These are phyloP conservation scores for Drosera spatulata DNA, from an alignment of 179 eudicot genomes.

Conservation along the genomic window DNA sequence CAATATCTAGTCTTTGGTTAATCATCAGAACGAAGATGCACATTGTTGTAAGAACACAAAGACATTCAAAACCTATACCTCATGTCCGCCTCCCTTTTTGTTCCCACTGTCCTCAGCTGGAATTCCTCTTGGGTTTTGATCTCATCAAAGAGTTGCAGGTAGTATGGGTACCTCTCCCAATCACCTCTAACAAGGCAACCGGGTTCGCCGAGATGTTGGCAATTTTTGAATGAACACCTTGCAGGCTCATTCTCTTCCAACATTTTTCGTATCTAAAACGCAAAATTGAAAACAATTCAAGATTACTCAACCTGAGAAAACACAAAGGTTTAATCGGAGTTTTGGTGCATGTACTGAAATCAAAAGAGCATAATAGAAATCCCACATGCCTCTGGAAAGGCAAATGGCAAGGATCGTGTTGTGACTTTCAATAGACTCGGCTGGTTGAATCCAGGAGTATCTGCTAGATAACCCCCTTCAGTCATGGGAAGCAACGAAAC, in stretches of 20 bases:
- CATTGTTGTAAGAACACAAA: neutral
- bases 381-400: conserved; percentile 78
- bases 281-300: neutral
- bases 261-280: conserved; percentile 51
- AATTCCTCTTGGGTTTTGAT: conserved; percentile 78
- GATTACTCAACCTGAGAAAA: neutral
- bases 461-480: conserved; percentile 87
- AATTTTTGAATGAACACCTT: conserved; percentile 69
- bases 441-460: conserved; percentile 97
- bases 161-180: conserved; percentile 89
- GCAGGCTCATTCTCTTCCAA: conserved; percentile 34
- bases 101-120: conserved; percentile 84
- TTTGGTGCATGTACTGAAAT: neutral
- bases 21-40: neutral
- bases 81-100: conserved; percentile 82
- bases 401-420: conserved; percentile 59
- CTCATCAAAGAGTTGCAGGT: conserved; percentile 87
- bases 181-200: conserved; percentile 63
- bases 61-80: conserved; percentile 34
- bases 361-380: conserved; percentile 4
- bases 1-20: neutral
- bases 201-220: conserved; percentile 86
- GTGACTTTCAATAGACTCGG: conserved; percentile 86
- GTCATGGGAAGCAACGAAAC: conserved; percentile 81
- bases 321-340: neutral